Evolutionary conservation across 805 yeast genomes (phyloP).

Genomic region (Candida germanica): DNA sequence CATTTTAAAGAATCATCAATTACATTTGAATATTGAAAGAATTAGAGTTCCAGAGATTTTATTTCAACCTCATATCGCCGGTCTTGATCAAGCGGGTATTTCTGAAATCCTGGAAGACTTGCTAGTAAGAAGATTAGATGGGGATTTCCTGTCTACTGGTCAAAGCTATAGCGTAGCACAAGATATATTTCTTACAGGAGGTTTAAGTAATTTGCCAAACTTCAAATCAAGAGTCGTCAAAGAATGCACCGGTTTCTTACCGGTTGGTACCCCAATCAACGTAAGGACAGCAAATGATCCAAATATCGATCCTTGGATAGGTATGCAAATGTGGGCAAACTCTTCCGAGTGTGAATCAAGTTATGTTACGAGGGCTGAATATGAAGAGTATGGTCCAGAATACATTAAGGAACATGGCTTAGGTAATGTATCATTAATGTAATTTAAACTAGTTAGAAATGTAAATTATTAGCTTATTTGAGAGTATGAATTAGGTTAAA

Average conservation of each 20-base stretch:
- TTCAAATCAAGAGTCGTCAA: slow-evolving; percentile 62
- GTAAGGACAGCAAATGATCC: slow-evolving; percentile 70
- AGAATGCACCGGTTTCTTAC: slow-evolving; percentile 72
- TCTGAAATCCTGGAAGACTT: slow-evolving; percentile 70
- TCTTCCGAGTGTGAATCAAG: slow-evolving; percentile 44
- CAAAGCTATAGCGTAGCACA: slow-evolving; percentile 51
- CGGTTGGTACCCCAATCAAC: slow-evolving; percentile 57
- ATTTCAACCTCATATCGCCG: slow-evolving; percentile 91
- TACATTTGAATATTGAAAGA: slow-evolving; percentile 87
- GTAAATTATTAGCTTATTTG: too few species aligned
- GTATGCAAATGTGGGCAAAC: slow-evolving; percentile 79
- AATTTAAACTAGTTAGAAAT: too few species aligned
- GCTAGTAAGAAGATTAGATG: slow-evolving; percentile 55
- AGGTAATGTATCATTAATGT: slow-evolving; percentile 51
- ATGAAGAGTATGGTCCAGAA: slow-evolving; percentile 85
- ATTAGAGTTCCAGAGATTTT: slow-evolving; percentile 88
- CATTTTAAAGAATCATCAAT: slow-evolving; percentile 82
- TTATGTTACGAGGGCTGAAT: slow-evolving; percentile 66
- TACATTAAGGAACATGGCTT: slow-evolving; percentile 82
- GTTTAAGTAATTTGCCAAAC: slow-evolving; percentile 64
- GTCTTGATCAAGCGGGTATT: slow-evolving; percentile 95
- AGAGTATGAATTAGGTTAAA: too few species aligned
- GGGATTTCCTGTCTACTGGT: slow-evolving; percentile 51
- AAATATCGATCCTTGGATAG: slow-evolving; percentile 83
- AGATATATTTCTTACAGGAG: slow-evolving; percentile 85